Base-by-base conservation (phyloP, 192 early-diverging fungal genomes). In the Coemansia sp. region DNA sequence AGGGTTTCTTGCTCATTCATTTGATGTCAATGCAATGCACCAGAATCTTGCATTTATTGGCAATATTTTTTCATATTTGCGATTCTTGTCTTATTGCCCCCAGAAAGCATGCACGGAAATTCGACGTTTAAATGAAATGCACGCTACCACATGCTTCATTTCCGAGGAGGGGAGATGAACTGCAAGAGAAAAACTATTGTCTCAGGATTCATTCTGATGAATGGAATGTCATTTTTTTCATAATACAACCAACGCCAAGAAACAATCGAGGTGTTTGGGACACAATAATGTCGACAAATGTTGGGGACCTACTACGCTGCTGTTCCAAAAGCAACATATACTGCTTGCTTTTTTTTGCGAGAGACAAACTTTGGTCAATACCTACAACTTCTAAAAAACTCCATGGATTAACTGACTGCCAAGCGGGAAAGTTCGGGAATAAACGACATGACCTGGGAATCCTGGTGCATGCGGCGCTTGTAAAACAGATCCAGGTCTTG, bases 401-500 rank as follows among this genome's bases (percentile, higher is more conserved):
- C n/a, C n/a, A n/a, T n/a, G n/a, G n/a, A 34, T 40, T 13, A 40
- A 40, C 11, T 40, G 38, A 40, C 8, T 14, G 38, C 13, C 13
- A 40, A 40, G 2, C 38, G 2, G 11, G 38, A 6, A 40, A 14
- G 7, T 3, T 40, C 13, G 4, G 38, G 15, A 40, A 40, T 14
- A 40, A 40, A 14, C 6, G 38, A 40, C n/a, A n/a, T n/a, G 15
- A 14, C 38, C 13, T 40, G 10, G 13, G 15, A 14, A 14, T 40
- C 38, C 38, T 40, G 10, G 7, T 40, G 38, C 38, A 13, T 6
- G 38, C 38, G 38, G 38, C 8, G 6, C 15, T 40, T 27, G 37
- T 79, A 79, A 36, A 79, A 79, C 2, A n/a, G 29, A 1, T 62
- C 56, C 20, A 79, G 47, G 13, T 69, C 38, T 28, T 34, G 25